These are phyloP conservation scores for Aspergillus costaricaensis DNA, from an alignment of 2,329 filamentous ascomycete species.

Conservation along the genomic window DNA sequence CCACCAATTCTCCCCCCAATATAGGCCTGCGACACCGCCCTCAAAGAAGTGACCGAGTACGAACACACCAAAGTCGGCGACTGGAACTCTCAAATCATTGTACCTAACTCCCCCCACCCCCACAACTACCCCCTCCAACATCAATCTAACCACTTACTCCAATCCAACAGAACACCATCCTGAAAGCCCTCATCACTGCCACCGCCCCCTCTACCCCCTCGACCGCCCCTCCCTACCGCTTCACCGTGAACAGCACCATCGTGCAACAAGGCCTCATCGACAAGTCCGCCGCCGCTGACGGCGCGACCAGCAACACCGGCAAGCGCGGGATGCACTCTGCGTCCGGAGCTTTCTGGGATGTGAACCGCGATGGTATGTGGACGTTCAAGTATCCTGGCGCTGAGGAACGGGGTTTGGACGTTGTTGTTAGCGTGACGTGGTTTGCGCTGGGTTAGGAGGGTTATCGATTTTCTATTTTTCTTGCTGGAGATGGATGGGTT, in stretches of 20 bases:
- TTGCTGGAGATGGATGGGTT: not conserved
- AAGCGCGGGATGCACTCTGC: slow-evolving; percentile 68
- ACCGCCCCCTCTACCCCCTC: slow-evolving; percentile 40
- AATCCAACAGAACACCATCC: slow-evolving; percentile 38
- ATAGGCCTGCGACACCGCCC: slow-evolving; percentile 79
- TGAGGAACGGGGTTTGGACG: slow-evolving; percentile 50
- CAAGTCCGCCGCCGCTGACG: slow-evolving; percentile 55
- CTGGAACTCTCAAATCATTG: slow-evolving; percentile 94
- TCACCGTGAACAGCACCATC: slow-evolving; percentile 96
- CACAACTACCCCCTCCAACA: not conserved
- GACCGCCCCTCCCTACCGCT: slow-evolving; percentile 72
- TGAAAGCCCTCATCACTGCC: slow-evolving; percentile 45
- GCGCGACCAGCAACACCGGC: slow-evolving; percentile 65
- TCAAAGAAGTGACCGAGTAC: slow-evolving; percentile 76
- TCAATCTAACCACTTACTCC: not conserved
- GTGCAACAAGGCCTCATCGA: slow-evolving; percentile 77
- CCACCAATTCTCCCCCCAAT: not conserved
- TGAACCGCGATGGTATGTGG: slow-evolving; percentile 56
- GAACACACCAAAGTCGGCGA: slow-evolving; percentile 79
- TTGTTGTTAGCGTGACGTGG: slow-evolving; percentile 53
- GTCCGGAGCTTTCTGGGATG: slow-evolving; percentile 54
- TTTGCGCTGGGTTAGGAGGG: slow-evolving; percentile 39
- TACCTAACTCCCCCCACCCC: slow-evolving; percentile 50
- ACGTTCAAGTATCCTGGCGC: slow-evolving; percentile 53
- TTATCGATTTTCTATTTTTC: too few relatives aligned